phyloP scores from a whole-genome alignment of 2,329 filamentous ascomycete genomes.

The Claviceps sp. region DNA sequence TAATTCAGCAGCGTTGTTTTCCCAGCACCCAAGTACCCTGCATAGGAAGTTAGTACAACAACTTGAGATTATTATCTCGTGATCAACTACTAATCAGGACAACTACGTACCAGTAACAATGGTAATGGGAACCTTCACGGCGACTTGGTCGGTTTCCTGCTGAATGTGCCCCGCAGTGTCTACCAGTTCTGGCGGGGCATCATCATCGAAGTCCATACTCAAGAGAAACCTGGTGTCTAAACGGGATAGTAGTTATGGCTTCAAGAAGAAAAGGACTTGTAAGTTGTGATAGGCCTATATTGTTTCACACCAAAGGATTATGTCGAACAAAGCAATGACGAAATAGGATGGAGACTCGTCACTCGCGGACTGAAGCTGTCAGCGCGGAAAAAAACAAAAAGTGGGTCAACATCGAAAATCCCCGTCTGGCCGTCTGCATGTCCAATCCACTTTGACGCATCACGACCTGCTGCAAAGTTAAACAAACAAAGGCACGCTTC shows the following conservation, averaged over 20 bases:
- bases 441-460: not conserved
- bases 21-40: constrained; percentile 86
- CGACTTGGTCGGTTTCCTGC: constrained; percentile 30
- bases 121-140: constrained; percentile 65
- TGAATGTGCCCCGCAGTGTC: constrained; percentile 26
- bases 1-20: constrained; percentile 96
- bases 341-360: not conserved
- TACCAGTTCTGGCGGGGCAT: constrained; percentile 52
- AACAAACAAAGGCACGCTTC: no score
- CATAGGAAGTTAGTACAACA: not conserved
- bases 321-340: not conserved
- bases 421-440: not conserved
- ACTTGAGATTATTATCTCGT: no score
- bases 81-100: not conserved
- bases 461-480: no score
- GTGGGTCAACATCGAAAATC: not conserved
- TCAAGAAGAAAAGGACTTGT: not conserved
- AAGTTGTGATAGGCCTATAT: not conserved
- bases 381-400: not conserved
- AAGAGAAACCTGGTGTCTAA: not conserved
- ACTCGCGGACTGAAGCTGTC: not conserved
- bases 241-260: not conserved
- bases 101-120: constrained; percentile 56
- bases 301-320: no score
- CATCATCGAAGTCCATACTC: constrained; percentile 50